These are phyloP conservation scores for Pichia sp. DNA, from an alignment of 1,139 yeast species.

Conservation along the genomic window DNA sequence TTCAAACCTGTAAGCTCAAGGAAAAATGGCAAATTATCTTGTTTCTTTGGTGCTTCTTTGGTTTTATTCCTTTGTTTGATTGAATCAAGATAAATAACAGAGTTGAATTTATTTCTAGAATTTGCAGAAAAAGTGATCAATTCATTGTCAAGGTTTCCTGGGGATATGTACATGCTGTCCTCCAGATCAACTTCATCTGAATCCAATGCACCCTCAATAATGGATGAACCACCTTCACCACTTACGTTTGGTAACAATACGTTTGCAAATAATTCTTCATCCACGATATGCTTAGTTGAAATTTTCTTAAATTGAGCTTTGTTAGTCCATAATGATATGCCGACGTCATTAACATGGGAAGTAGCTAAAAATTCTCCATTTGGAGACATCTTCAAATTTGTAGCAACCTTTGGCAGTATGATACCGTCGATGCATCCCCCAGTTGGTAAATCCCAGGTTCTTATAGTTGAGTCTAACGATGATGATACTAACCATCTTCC, in stretches of 20 bases:
- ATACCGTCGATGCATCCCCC: slow-evolving; percentile 97
- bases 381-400: slow-evolving; percentile 77
- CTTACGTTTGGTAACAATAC: slow-evolving; percentile 71
- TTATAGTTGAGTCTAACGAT: slow-evolving; percentile 77
- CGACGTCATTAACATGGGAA: slow-evolving; percentile 85
- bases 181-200: slow-evolving; percentile 23
- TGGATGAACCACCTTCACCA: slow-evolving; percentile 73
- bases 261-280: slow-evolving; percentile 65
- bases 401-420: slow-evolving; percentile 69
- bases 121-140: slow-evolving; percentile 72
- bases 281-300: slow-evolving; percentile 71
- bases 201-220: slow-evolving; percentile 76
- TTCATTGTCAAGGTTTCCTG: slow-evolving; percentile 60
- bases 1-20: slow-evolving; percentile 60
- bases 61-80: slow-evolving; percentile 89
- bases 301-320: slow-evolving; percentile 73
- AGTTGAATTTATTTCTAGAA: slow-evolving; percentile 74
- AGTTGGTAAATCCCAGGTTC: slow-evolving; percentile 98
- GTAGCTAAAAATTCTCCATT: slow-evolving; percentile 91
- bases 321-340: slow-evolving; percentile 90
- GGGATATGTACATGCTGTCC: slow-evolving; percentile 45
- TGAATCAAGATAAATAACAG: slow-evolving; percentile 74
- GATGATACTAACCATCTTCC: slow-evolving; percentile 93
- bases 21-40: slow-evolving; percentile 81
- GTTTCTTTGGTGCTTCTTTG: slow-evolving; percentile 80